phyloP scores from a whole-genome alignment of 1,139 yeast species.

The Geotrichum restrictum region DNA sequence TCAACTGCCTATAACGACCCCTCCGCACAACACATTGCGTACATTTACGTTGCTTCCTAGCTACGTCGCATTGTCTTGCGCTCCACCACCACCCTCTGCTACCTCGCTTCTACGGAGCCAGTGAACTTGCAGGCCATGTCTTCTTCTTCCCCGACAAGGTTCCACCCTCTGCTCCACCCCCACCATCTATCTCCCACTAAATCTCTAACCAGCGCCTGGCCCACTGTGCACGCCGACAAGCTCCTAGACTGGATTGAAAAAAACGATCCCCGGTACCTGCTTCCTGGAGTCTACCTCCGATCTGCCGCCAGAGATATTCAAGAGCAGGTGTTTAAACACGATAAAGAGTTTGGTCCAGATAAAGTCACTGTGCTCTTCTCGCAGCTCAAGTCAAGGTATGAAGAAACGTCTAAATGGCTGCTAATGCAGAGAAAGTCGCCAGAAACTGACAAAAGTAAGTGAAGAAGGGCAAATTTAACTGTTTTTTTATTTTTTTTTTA shows the following conservation, averaged over 20 bases:
- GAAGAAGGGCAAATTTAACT: neutral
- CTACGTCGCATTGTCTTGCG: too few species aligned
- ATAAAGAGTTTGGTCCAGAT: neutral
- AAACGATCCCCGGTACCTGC: neutral
- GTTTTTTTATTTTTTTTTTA: neutral
- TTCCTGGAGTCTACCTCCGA: neutral
- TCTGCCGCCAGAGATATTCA: slow-evolving; percentile 1
- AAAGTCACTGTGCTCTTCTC: neutral
- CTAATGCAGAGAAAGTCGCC: neutral
- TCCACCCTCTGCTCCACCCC: neutral
- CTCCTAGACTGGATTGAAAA: slow-evolving; percentile 8
- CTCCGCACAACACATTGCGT: too few species aligned
- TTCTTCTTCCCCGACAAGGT: neutral
- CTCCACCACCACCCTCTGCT: too few species aligned
- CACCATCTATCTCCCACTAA: too few species aligned
- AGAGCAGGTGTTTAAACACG: neutral
- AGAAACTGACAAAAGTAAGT: slow-evolving; percentile 9
- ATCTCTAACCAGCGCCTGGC: neutral
- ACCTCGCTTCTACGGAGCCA: too few species aligned
- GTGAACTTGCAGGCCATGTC: neutral
- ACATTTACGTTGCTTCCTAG: too few species aligned
- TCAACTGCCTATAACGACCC: too few species aligned
- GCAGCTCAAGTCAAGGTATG: slow-evolving; percentile 4
- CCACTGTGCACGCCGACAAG: neutral
- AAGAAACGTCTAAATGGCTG: slow-evolving; percentile 6